phyloP scores from a whole-genome alignment of 2,329 filamentous ascomycete species.

The Gaeumannomyces sp. region DNA sequence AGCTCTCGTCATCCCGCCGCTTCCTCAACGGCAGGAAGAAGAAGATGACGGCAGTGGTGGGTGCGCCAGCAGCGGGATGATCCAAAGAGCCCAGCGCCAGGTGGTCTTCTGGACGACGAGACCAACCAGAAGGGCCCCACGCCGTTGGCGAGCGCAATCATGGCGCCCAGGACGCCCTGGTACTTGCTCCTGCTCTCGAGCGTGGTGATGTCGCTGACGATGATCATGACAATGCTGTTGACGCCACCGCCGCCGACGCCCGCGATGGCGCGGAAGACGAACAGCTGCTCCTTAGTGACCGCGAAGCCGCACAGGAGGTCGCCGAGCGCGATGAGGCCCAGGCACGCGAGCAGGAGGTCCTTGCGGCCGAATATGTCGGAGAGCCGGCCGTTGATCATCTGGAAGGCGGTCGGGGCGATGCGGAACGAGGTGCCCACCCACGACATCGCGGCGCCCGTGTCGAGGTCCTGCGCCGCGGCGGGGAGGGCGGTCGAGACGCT shows the following conservation, averaged over 20 bases:
- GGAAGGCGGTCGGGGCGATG: slow-evolving; percentile 55
- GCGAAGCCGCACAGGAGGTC: slow-evolving; percentile 55
- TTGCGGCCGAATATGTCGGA: slow-evolving; percentile 58
- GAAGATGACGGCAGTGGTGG: slow-evolving; percentile 38
- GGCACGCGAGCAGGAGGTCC: slow-evolving; percentile 46
- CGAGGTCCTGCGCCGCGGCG: slow-evolving; percentile 41
- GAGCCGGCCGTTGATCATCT: slow-evolving; percentile 56
- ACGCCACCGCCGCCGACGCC: slow-evolving; percentile 59
- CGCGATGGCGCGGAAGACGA: slow-evolving; percentile 53
- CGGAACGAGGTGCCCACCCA: slow-evolving; percentile 49
- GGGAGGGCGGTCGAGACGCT: slow-evolving; percentile 46
- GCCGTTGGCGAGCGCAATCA: slow-evolving; percentile 34
- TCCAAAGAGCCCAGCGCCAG: slow-evolving; percentile 38
- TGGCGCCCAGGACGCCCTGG: slow-evolving; percentile 35
- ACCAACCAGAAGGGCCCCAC: slow-evolving; percentile 38
- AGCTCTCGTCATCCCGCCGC: slow-evolving; percentile 28
- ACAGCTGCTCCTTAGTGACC: slow-evolving; percentile 50
- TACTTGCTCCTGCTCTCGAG: slow-evolving; percentile 53
- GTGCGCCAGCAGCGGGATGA: slow-evolving; percentile 42
- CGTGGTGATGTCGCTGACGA: slow-evolving; percentile 54
- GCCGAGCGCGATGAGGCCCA: slow-evolving; percentile 46
- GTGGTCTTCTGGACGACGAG: slow-evolving; percentile 30
- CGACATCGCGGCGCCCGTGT: slow-evolving; percentile 43
- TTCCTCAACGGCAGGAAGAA: slow-evolving; percentile 44
- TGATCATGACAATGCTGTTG: slow-evolving; percentile 53